Base-by-base conservation (phyloP, 164 flowering plant species). In the Cinnamomum chago region DNA sequence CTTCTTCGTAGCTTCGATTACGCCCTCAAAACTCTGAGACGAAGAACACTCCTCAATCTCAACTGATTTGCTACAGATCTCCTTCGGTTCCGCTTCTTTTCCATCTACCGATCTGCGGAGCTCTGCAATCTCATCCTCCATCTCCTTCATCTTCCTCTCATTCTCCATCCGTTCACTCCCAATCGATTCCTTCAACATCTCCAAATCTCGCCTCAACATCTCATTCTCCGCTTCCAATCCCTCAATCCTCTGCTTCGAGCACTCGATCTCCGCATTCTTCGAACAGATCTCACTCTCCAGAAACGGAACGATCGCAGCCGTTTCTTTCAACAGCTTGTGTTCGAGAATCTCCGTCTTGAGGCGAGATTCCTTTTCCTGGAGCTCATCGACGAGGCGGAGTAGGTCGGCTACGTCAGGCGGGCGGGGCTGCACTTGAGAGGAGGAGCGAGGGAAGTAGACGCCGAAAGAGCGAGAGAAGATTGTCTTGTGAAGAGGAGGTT, bases 391-490 rank as follows among this genome's bases (percentile, higher is more conserved):
- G 1, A 88, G 71, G 2, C 86, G 87, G 50, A 91, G 76, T n/a
- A 93, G 90, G 77, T 90, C 94, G 2, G 88, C 22, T 20, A 90
- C 92, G 81, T 91, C 96, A 0, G 94, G 94, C 0, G 98, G 94
- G 2, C 87, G 88, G 3, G 99, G 97, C 85, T 92, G 97, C 9
- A 93, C 97, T 70, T 93, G 97, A 30, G 35, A 30, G 23, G 98
- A 84, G 27, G 98, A 81, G 65, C 95, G 91, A 2, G 99, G 98
- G 85, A 94, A 94, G 83, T 92, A 95, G 10, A 80, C 95, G n/a
- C 99, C 95, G 62, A 95, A 90, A 0, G 99, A 86, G 55, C 95
- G 92, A 0, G 92, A 84, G 75, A 90, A 87, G 11, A 71, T 73
- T 2, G 84, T 68, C 51, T 84, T 87, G 50, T 81, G 84, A 51